Evolutionary conservation across 129 eudicot species (phyloP).

Genomic region (Rutidosis leptorrhynchoides): DNA sequence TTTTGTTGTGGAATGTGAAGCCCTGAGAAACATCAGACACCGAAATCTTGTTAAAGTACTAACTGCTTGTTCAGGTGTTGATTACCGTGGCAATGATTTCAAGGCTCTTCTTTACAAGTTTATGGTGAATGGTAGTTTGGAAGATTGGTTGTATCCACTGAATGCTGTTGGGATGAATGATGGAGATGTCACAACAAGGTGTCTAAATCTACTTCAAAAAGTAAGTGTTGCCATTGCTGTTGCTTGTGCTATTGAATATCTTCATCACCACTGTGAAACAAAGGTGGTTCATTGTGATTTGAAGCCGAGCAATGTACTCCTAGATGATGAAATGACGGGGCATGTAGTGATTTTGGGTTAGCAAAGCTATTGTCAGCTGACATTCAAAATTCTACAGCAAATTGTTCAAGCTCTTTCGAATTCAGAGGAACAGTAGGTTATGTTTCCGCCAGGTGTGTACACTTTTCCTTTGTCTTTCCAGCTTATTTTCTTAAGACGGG

Average conservation of each 20-base stretch:
- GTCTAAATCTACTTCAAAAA: not conserved
- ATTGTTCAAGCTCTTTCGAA: conserved; percentile 17
- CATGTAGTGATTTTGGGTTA: conserved; percentile 36
- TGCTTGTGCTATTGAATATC: too few species aligned
- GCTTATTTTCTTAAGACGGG: too few species aligned
- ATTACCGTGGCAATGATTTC: conserved; percentile 26
- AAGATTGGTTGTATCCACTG: too few species aligned
- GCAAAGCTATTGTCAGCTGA: conserved; percentile 24
- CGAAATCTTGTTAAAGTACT: conserved; percentile 37
- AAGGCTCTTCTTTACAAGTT: too few species aligned
- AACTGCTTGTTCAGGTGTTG: conserved; percentile 36
- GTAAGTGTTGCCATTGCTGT: conserved; percentile 39
- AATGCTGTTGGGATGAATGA: conserved; percentile 38
- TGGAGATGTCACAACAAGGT: conserved; percentile 25
- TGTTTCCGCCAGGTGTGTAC: too few species aligned
- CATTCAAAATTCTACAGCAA: not conserved
- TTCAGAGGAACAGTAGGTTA: too few species aligned
- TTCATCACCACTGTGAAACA: too few species aligned
- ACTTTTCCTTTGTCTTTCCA: not conserved
- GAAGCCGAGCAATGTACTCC: too few species aligned
- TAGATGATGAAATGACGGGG: conserved; percentile 35
- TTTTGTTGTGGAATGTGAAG: conserved; percentile 31
- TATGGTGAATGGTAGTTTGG: too few species aligned
- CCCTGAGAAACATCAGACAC: too few species aligned
- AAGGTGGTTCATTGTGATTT: too few species aligned